Evolutionary conservation across 345 rosid genomes (phyloP).

Genomic region (Populus tremula): DNA sequence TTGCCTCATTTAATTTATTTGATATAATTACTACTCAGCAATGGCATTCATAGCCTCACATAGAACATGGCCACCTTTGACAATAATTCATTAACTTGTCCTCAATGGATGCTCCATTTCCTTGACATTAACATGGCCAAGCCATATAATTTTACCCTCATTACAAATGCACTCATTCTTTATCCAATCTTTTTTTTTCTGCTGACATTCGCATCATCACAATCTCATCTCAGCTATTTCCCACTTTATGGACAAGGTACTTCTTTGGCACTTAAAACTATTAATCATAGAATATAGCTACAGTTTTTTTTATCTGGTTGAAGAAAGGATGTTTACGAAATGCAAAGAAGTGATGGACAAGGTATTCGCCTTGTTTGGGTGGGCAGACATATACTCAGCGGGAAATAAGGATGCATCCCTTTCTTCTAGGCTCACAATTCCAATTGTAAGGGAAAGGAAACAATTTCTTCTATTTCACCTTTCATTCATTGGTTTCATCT

Average conservation of each 20-base stretch:
- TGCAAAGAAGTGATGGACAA: no score
- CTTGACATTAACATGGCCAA: neutral
- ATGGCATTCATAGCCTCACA: neutral
- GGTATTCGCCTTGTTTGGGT: neutral
- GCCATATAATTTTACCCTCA: neutral
- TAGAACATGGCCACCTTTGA: neutral
- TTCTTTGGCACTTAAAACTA: neutral
- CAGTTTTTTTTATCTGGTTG: no score
- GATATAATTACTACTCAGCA: neutral
- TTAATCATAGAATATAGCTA: neutral
- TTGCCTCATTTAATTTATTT: neutral
- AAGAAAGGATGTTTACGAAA: no score
- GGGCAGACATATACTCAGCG: neutral
- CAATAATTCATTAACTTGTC: neutral
- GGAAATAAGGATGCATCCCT: neutral
- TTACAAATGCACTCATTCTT: no score
- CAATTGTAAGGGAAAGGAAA: neutral
- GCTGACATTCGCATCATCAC: neutral
- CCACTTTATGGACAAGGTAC: neutral
- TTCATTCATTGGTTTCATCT: neutral
- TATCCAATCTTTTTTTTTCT: no score
- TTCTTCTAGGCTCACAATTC: neutral
- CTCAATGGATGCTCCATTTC: neutral
- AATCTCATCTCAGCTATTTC: neutral
- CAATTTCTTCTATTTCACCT: neutral